Percentiles rank a stretch among this genome's conserved stretches.
phyloP scores from a whole-genome alignment of 1,284 basidiomycete species.

The Earliella scabrosa region DNA sequence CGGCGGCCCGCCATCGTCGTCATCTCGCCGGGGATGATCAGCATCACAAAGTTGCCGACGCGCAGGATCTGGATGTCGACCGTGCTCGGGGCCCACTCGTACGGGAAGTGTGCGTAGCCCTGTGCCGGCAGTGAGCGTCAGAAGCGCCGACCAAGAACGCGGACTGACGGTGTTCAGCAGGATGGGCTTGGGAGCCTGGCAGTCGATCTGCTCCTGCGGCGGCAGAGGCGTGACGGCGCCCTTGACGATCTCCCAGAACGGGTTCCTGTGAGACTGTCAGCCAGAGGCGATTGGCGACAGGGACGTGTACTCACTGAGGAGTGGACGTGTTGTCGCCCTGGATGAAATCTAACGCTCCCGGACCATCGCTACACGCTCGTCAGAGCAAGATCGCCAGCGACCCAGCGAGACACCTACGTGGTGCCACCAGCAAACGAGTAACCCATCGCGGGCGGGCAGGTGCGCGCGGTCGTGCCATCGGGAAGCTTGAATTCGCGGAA shows the following conservation, averaged over 20 bases:
- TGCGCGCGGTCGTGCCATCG: slow-evolving; percentile 70
- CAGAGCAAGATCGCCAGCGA: background rate
- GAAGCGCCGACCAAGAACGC: too few species aligned
- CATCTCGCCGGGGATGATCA: slow-evolving; percentile 74
- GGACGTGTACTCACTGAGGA: slow-evolving; percentile 35
- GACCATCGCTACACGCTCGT: slow-evolving; percentile 61
- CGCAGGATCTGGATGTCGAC: slow-evolving; percentile 83
- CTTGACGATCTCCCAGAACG: slow-evolving; percentile 84
- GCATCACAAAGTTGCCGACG: slow-evolving; percentile 79
- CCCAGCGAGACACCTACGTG: slow-evolving; percentile 51
- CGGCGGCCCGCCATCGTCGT: slow-evolving; percentile 61
- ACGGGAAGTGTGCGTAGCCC: slow-evolving; percentile 71
- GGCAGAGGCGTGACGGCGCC: slow-evolving; percentile 71
- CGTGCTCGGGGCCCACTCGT: slow-evolving; percentile 77
- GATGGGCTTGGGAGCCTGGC: slow-evolving; percentile 84
- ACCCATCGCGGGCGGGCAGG: slow-evolving; percentile 83
- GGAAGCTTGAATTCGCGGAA: slow-evolving; percentile 65
- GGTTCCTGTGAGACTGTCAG: slow-evolving; percentile 55
- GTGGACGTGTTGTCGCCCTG: slow-evolving; percentile 74
- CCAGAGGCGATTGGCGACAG: too few species aligned
- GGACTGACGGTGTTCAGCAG: slow-evolving; percentile 67
- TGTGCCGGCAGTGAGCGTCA: slow-evolving; percentile 26
- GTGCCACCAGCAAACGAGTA: slow-evolving; percentile 81
- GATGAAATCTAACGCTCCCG: slow-evolving; percentile 81
- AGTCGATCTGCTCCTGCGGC: slow-evolving; percentile 62